Percentiles rank a stretch among this genome's conserved stretches.
Conservation (phyloP, 805 yeast species). For the Candida incommunis region DNA sequence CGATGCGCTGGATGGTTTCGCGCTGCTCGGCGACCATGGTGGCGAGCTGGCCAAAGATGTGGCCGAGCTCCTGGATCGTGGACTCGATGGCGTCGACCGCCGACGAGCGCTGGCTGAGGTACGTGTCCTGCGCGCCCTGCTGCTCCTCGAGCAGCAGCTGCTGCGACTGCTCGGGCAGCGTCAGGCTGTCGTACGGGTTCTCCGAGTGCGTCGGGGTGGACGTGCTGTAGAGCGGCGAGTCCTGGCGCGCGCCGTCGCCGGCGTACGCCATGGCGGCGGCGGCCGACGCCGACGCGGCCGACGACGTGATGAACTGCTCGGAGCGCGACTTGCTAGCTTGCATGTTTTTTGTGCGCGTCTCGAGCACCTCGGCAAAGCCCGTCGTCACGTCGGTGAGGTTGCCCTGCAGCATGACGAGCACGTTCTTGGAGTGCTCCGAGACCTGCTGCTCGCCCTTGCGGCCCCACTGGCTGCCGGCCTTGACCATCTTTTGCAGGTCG, state of each 20-base stretch:
- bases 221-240: constrained; percentile 22
- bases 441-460: constrained; percentile 44
- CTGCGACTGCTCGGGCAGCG: constrained; percentile 65
- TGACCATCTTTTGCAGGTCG: constrained; percentile 40
- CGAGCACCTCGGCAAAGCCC: constrained; percentile 80
- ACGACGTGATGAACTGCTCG: constrained; percentile 60
- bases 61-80: constrained; percentile 95
- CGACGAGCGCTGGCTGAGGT: constrained; percentile 66
- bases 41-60: constrained; percentile 84
- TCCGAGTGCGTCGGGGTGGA: constrained; percentile 6
- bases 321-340: constrained; percentile 66
- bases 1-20: constrained; percentile 89
- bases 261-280: too few species aligned
- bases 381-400: constrained; percentile 87
- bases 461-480: constrained; percentile 8
- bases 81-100: constrained; percentile 95
- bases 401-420: constrained; percentile 73
- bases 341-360: constrained; percentile 73
- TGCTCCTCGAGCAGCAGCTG: constrained; percentile 68
- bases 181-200: constrained; percentile 15
- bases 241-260: constrained; percentile 14
- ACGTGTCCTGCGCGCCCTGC: constrained; percentile 68
- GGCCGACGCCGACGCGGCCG: constrained; percentile 12
- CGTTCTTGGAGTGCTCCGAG: constrained; percentile 66
- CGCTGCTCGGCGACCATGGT: constrained; percentile 98